Percentiles rank a stretch among this genome's conserved stretches.
These are phyloP conservation scores for Eimeria zaria DNA, from an alignment of 169 alveolate species.

Conservation along the genomic window DNA sequence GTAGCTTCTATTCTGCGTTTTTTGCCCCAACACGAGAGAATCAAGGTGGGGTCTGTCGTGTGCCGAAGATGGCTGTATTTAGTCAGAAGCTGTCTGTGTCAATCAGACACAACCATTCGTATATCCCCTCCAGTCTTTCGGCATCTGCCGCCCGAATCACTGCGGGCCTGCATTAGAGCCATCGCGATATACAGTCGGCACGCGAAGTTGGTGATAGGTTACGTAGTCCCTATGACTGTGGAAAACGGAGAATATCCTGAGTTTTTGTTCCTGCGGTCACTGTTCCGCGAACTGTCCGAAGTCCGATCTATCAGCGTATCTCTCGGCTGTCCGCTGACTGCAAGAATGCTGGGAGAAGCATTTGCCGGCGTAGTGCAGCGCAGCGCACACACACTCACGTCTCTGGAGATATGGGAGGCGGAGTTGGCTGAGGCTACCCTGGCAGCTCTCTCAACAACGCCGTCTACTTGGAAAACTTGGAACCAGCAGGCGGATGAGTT, in stretches of 20 bases:
- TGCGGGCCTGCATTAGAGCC: conserved; percentile 19
- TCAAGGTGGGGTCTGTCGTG: conserved; percentile 56
- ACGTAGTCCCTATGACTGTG: conserved; percentile 1
- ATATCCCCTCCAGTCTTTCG: conserved; percentile 32
- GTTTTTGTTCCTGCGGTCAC: conserved; percentile 19
- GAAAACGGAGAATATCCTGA: neutral
- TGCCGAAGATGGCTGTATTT: conserved; percentile 64
- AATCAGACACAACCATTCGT: conserved; percentile 33
- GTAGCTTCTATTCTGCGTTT: conserved; percentile 49
- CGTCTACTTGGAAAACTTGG: neutral
- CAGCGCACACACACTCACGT: conserved; percentile 36
- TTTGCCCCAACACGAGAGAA: conserved; percentile 48
- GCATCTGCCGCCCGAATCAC: conserved; percentile 49
- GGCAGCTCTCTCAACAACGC: conserved; percentile 20
- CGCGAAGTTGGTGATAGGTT: conserved; percentile 35
- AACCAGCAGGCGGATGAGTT: conserved; percentile 9
- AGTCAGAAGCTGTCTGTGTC: conserved; percentile 66
- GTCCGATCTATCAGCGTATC: conserved; percentile 35
- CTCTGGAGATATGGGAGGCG: conserved; percentile 67
- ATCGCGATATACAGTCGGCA: conserved; percentile 33
- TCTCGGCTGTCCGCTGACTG: conserved; percentile 51
- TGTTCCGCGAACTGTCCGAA: conserved; percentile 35
- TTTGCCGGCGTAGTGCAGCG: conserved; percentile 74
- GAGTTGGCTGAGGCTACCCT: conserved; percentile 69
- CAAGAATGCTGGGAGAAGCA: conserved; percentile 30